These are phyloP conservation scores for Penicillium psychrofluorescens DNA, from an alignment of 495 filamentous ascomycete genomes.

Conservation along the genomic window DNA sequence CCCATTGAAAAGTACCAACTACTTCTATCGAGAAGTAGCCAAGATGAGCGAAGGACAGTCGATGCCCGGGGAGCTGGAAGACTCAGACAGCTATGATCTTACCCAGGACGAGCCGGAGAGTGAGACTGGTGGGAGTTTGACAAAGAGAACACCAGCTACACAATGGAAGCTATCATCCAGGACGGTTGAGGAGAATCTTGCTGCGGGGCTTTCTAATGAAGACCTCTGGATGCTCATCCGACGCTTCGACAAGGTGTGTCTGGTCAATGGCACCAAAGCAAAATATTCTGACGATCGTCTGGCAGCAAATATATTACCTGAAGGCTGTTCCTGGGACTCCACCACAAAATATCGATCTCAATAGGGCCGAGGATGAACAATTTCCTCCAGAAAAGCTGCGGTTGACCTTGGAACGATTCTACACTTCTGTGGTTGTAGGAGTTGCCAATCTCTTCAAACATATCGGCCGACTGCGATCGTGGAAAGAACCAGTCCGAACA, in stretches of 20 bases:
- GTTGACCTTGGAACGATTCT: slow-evolving; percentile 73
- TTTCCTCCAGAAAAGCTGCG: slow-evolving; percentile 84
- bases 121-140: too few relatives aligned
- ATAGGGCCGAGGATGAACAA: slow-evolving; percentile 73
- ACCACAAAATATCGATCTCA: slow-evolving; percentile 63
- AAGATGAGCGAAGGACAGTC: slow-evolving; percentile 16
- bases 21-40: neutral
- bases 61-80: slow-evolving; percentile 8
- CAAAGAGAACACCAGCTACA: slow-evolving; percentile 1
- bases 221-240: slow-evolving; percentile 76
- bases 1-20: too few relatives aligned
- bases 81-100: slow-evolving; percentile 9
- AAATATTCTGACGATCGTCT: slow-evolving; percentile 11
- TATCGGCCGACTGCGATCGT: slow-evolving; percentile 63
- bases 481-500: slow-evolving; percentile 67
- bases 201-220: slow-evolving; percentile 63
- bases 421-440: slow-evolving; percentile 72
- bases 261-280: neutral
- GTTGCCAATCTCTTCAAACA: slow-evolving; percentile 62
- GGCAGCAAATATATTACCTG: slow-evolving; percentile 81
- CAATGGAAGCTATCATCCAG: slow-evolving; percentile 18
- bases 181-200: slow-evolving; percentile 13
- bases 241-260: slow-evolving; percentile 71
- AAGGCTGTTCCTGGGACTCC: slow-evolving; percentile 54
- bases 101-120: slow-evolving; percentile 1